These are phyloP conservation scores for Boletus eberwhitei DNA, from an alignment of 768 basidiomycete species.

Conservation along the genomic window DNA sequence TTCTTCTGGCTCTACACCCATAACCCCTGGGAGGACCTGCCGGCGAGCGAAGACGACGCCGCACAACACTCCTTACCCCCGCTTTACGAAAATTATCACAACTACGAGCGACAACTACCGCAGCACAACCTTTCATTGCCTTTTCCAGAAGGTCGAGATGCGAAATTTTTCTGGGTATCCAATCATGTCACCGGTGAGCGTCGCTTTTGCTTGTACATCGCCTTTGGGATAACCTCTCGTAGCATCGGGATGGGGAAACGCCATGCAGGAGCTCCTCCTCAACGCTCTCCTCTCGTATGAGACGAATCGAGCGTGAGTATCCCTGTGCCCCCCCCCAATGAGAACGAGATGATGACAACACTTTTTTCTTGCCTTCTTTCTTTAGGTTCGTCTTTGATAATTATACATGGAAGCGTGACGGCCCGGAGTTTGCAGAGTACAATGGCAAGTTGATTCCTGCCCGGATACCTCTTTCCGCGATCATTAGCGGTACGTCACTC, in stretches of 20 bases:
- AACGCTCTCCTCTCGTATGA: conserved; percentile 48
- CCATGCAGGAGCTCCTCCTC: conserved; percentile 54
- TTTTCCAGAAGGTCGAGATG: conserved; percentile 38
- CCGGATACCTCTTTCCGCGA: conserved; percentile 50
- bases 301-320: conserved; percentile 46
- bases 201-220: not conserved
- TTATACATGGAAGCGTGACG: conserved; percentile 50
- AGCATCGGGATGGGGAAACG: conserved; percentile 63
- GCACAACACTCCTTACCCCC: conserved; percentile 35
- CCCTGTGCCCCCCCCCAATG: too few relatives aligned
- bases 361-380: too few relatives aligned
- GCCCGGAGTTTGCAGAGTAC: conserved; percentile 42
- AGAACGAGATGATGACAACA: not conserved
- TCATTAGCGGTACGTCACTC: conserved; percentile 44
- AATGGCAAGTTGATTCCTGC: conserved; percentile 52
- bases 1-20: conserved; percentile 17
- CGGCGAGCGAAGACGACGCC: conserved; percentile 1
- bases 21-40: not conserved
- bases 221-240: not conserved
- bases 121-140: conserved; percentile 42
- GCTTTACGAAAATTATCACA: conserved; percentile 42
- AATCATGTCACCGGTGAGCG: conserved; percentile 44
- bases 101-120: conserved; percentile 42
- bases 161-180: conserved; percentile 46
- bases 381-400: conserved; percentile 55